Evolutionary conservation across 2,329 filamentous ascomycete species (phyloP).

Genomic region (Ophiostoma quercus): DNA sequence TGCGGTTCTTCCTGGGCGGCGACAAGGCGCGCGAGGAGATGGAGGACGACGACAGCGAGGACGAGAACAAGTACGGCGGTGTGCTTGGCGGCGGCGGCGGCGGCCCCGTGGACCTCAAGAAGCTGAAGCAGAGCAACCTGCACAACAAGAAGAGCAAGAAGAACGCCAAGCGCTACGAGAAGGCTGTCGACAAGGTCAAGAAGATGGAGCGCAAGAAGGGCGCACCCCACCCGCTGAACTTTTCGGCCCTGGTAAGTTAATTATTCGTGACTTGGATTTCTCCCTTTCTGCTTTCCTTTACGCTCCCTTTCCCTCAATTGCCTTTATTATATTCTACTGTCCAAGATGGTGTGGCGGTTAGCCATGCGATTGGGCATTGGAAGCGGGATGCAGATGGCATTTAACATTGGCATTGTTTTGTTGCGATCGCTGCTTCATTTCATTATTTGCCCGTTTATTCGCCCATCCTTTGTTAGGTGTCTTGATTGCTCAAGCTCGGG

Average conservation of each 20-base stretch:
- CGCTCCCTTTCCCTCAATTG: background rate
- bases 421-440: background rate
- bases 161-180: slow-evolving; percentile 70
- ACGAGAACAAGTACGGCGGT: slow-evolving; percentile 47
- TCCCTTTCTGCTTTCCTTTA: background rate
- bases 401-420: slow-evolving; percentile 3
- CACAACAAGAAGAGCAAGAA: slow-evolving; percentile 98
- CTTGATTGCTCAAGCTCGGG: background rate
- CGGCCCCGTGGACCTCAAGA: slow-evolving; percentile 62
- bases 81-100: slow-evolving; percentile 25
- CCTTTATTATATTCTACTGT: background rate
- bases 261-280: background rate
- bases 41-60: slow-evolving; percentile 82
- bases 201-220: slow-evolving; percentile 81
- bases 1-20: slow-evolving; percentile 90
- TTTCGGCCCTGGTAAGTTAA: slow-evolving; percentile 64
- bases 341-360: background rate
- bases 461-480: background rate
- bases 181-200: slow-evolving; percentile 77
- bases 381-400: background rate
- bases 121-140: slow-evolving; percentile 74
- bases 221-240: slow-evolving; percentile 83
- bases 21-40: slow-evolving; percentile 93
- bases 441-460: background rate
- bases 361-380: background rate